A percentile compares a stretch with the other conserved stretches of the same genome.
phyloP scores from a whole-genome alignment of 129 eudicot species.

The Helianthus annuus region HanXRQr2.0-SUNRISE NC_035435.2:165665584-165666083 shows the following conservation, averaged over 20 bases:
- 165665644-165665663: no score
- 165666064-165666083: neutral
- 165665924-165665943: neutral
- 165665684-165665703: no score
- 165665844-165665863: neutral
- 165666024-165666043: neutral
- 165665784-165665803: neutral
- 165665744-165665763: no score
- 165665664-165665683: no score
- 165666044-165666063: constrained; percentile 2
- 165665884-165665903: neutral
- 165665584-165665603: no score
- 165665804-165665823: neutral
- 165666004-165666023: neutral
- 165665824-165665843: neutral
- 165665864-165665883: neutral
- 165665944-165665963: neutral
- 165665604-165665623: no score
- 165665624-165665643: no score
- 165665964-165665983: no score
- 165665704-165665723: no score
- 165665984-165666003: neutral
- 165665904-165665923: neutral
- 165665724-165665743: no score
- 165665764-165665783: no score